phyloP scores from a whole-genome alignment of 2,329 filamentous ascomycete species.

The Thyridium curvatum region DNA sequence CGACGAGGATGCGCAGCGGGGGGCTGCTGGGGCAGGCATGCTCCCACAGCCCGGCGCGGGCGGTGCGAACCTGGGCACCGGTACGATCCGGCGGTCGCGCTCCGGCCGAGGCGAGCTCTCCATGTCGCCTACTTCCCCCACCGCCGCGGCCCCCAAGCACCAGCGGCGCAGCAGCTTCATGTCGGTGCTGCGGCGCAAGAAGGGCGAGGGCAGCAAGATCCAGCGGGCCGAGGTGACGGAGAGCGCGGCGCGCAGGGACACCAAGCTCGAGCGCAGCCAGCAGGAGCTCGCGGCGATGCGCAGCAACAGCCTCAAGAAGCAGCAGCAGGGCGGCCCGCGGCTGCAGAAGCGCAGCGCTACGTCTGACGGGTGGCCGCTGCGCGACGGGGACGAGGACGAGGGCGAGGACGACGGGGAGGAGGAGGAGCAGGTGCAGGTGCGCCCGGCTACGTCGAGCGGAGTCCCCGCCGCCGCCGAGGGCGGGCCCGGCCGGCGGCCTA shows the following conservation, averaged over 20 bases:
- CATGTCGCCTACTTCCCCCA: slow-evolving; percentile 12
- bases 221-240: slow-evolving; percentile 46
- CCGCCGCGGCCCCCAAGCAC: slow-evolving; percentile 9
- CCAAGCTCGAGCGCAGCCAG: slow-evolving; percentile 52
- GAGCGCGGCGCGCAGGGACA: slow-evolving; percentile 56
- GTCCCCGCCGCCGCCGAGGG: slow-evolving; percentile 4
- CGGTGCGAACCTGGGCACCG: slow-evolving; percentile 8
- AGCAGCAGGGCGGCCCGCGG: slow-evolving; percentile 24
- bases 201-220: slow-evolving; percentile 45
- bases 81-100: slow-evolving; percentile 28
- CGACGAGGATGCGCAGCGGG: slow-evolving; percentile 36
- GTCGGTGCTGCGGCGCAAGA: slow-evolving; percentile 60
- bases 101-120: slow-evolving; percentile 32
- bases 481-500: slow-evolving; percentile 12
- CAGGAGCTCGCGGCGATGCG: slow-evolving; percentile 44
- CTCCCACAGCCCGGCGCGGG: neutral
- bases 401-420: slow-evolving; percentile 21
- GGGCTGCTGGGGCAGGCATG: neutral
- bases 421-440: slow-evolving; percentile 17
- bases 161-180: slow-evolving; percentile 43
- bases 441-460: slow-evolving; percentile 5
- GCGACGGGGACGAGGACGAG: slow-evolving; percentile 19
- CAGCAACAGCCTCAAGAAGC: slow-evolving; percentile 18
- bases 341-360: slow-evolving; percentile 38
- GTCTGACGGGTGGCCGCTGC: slow-evolving; percentile 43